Base-by-base conservation (phyloP, 257 asterid genomes). In the Salvia hispanica region DNA sequence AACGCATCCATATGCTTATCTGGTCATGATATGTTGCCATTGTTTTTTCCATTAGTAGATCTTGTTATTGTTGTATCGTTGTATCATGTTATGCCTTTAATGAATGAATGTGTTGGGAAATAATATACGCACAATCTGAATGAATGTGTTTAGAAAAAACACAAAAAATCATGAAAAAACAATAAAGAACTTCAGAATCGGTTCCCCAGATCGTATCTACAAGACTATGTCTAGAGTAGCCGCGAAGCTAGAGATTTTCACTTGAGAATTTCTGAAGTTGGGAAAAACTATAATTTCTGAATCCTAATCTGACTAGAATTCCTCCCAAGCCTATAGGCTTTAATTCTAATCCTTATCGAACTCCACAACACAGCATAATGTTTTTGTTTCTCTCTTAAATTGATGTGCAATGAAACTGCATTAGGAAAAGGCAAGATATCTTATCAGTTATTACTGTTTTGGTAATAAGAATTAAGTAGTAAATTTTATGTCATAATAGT, bases 321-420 rank as follows among this genome's bases (percentile, higher is more conserved):
- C 31, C 31, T 25, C 3, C 3, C 31, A 25, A 25, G 31, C 31
- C 31, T 25, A 25, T 25, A 0, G 31, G 31, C 31, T 25, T 25
- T 25, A 25, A 25, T 25, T 25, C 31, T 25, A 25, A 25, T 25
- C 2, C 2, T 25, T 25, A 25, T 25, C 31, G 31, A 25, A 25
- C 31, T 25, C 31, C 31, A 25, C 31, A 25, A 25, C 31, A 25
- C 31, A 25, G 31, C 31, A 25, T 42, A 37, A 28, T 31, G 61
- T 28, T 40, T 76, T 31, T 76, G 43, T 46, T 60, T 71, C 44
- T 25, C 25, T 34, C 16, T 70, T 63, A 9, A 73, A 28, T 56
- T 50, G 57, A 47, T 42, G 55, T 56, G 53, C 62, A 43, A 18
- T 58, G 60, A 18, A 58, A 21, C 21, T 43, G 34, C 16, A 50